Percentiles rank a stretch among this genome's conserved stretches.
Evolutionary conservation across 306 rosid species (phyloP).

Genomic region (Glycine latifolia): DNA sequence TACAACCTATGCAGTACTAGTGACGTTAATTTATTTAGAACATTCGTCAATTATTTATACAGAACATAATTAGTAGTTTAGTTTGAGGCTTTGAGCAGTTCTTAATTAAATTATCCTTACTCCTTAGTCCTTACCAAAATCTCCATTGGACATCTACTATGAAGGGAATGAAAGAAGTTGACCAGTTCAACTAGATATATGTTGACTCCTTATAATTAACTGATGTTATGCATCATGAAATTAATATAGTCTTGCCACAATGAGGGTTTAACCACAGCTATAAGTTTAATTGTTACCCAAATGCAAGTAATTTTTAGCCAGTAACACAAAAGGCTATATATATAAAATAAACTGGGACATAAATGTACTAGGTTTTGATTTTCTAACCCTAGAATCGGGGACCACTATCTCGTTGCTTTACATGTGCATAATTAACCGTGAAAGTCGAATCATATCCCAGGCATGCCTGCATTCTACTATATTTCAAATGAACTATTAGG

Average conservation of each 20-base stretch:
- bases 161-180: constrained; percentile 1
- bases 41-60: neutral
- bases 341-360: constrained; percentile 24
- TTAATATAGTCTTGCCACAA: neutral
- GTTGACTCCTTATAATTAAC: neutral
- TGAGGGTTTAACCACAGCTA: neutral
- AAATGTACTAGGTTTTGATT: constrained; percentile 66
- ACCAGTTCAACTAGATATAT: neutral
- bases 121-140: neutral
- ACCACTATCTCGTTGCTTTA: constrained; percentile 67
- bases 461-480: constrained; percentile 67
- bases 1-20: neutral
- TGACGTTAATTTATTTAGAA: neutral
- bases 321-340: constrained; percentile 23
- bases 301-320: neutral
- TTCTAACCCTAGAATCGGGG: constrained; percentile 68
- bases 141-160: neutral
- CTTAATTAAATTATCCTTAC: neutral
- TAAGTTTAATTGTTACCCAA: constrained; percentile 25
- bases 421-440: constrained; percentile 61
- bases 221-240: neutral
- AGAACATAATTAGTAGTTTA: neutral
- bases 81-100: neutral
- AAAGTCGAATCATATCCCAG: constrained; percentile 63
- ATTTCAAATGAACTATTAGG: constrained; percentile 31